phyloP scores from a whole-genome alignment of 73 alveolate genomes.

The Paramecium primaurelia region DNA sequence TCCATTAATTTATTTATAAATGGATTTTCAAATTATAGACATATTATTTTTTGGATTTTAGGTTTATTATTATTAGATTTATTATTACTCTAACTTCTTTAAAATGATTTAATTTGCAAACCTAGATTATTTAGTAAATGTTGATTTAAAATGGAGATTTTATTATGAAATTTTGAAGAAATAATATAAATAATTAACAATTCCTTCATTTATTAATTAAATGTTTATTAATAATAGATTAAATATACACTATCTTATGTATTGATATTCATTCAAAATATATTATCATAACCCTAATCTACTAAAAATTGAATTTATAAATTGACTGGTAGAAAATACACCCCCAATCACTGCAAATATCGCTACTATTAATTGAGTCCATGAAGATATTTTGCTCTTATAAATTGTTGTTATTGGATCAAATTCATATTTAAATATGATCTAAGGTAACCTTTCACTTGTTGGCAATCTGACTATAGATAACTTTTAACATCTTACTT shows the following conservation, averaged over 20 bases:
- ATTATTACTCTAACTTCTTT: not conserved
- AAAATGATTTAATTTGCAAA: not conserved
- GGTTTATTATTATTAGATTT: not conserved
- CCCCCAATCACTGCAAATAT: constrained; percentile 56
- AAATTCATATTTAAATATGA: constrained; percentile 55
- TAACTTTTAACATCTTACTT: not conserved
- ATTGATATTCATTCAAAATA: not conserved
- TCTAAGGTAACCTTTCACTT: constrained; percentile 32
- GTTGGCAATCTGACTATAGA: not conserved
- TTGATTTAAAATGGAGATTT: not conserved
- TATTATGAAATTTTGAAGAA: not conserved
- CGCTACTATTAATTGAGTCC: constrained; percentile 9
- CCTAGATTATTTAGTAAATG: not conserved
- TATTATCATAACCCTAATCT: not conserved
- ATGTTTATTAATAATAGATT: not conserved
- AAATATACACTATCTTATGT: not conserved
- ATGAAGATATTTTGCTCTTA: not conserved
- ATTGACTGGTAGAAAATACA: constrained; percentile 10
- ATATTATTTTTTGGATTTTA: not conserved
- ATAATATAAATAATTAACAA: not conserved
- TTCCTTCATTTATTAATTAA: not conserved
- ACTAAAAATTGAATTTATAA: not conserved
- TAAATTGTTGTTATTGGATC: constrained; percentile 51
- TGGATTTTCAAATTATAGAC: not conserved
- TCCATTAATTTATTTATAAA: not conserved